Conservation (phyloP, 140 eudicot species). For the Cichorium intybus region DNA sequence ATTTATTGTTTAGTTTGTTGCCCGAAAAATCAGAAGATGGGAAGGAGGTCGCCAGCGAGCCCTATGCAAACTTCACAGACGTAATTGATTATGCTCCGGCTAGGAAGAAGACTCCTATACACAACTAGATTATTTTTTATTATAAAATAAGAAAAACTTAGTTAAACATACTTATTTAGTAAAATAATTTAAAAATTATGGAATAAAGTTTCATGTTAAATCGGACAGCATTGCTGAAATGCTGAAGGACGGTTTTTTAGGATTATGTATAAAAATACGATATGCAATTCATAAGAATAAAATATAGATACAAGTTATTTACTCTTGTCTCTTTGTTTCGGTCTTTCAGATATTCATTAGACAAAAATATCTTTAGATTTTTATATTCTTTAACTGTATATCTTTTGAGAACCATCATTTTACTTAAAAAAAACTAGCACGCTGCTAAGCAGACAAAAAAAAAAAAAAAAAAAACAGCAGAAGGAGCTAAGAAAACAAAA, state of each 20-base stretch:
- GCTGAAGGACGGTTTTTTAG: background rate
- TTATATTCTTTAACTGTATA: no score
- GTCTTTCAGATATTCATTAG: background rate
- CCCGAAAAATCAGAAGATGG: background rate
- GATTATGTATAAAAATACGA: background rate
- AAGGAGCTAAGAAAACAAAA: no score
- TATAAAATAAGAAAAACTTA: background rate
- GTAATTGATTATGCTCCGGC: constrained; percentile 74
- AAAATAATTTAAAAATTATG: background rate
- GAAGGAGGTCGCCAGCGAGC: constrained; percentile 25
- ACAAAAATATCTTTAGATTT: background rate
- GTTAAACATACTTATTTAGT: background rate
- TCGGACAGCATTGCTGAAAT: constrained; percentile 6
- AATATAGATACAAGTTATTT: background rate
- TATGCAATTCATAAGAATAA: background rate
- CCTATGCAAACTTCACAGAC: constrained; percentile 37
- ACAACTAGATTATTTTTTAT: constrained; percentile 29
- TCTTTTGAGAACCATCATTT: background rate
- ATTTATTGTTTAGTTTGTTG: constrained; percentile 13
- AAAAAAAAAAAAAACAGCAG: no score
- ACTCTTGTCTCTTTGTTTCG: background rate
- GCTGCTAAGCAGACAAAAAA: no score
- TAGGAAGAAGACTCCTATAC: constrained; percentile 61
- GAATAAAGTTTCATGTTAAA: background rate
- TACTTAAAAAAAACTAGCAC: background rate